Base-by-base conservation (phyloP, 164 flowering plant species). In the Magnolia sinica region DNA sequence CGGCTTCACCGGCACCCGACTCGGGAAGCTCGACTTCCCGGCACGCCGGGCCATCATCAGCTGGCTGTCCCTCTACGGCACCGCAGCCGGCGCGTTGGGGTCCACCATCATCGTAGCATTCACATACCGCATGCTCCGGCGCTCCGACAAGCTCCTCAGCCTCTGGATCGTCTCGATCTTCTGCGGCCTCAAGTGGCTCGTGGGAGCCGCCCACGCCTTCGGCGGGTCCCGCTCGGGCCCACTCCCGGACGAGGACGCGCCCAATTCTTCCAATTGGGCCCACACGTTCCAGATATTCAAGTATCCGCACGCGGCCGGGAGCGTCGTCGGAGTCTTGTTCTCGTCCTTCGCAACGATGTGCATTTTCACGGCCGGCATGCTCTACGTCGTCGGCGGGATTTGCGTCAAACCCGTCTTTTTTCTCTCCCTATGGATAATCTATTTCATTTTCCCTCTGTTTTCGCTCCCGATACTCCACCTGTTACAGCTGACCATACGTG, bases 81-180 rank as follows among this genome's bases (percentile, higher is more conserved):
- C 92, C 0, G 87, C 87, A 3, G 88, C 86, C 0, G 93, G 96
- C 18, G 80, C 83, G 73, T 23, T 87, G 4, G 96, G 93, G 1
- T 78, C 93, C 2, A 88, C 87, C 24, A 50, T 85, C 37, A 82
- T 91, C 4, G 77, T 93, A 3, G 73, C 91, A 23, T 91, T 91
- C 82, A 84, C 88, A 11, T 89, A 82, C 78, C 84, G 78, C 78
- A 91, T 90, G 96, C 88, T 90, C 55, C 63, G 78, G 2, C 74
- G 72, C 19, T 14, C 73, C 0, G 89, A 84, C 27, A 81, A 52
- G 22, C 76, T 85, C 66, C 45, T 75, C 0, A 83, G 85, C 65
- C 69, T 90, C 7, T 91, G 93, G 96, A 74, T 91, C 9, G 93
- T 90, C 22, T 88, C 91, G 4, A 91, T 91, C 55, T 91, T 89